These are phyloP conservation scores for Carex scoparia DNA, from an alignment of 176 grass and related monocot genomes.

Conservation along the genomic window DNA sequence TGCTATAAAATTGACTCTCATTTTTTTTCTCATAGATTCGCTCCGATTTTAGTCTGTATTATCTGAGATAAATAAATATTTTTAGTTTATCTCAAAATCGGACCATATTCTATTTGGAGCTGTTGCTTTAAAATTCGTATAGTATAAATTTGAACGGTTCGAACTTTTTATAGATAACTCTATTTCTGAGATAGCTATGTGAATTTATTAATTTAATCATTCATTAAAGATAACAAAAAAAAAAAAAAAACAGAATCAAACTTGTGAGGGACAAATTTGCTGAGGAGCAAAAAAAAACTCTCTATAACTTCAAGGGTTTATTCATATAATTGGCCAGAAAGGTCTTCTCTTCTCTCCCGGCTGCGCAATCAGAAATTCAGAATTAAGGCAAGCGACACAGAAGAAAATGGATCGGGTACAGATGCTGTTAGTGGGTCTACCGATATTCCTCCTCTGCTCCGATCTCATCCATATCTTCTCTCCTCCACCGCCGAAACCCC, in stretches of 20 bases:
- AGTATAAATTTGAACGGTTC: no score
- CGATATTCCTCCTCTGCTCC: constrained; percentile 91
- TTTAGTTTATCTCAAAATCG: no score
- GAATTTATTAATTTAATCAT: no score
- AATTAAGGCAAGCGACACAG: not conserved
- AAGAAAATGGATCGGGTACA: constrained; percentile 77
- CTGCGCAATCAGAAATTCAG: constrained; percentile 1
- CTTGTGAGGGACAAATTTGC: not conserved
- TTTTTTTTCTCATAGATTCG: no score
- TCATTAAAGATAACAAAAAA: no score
- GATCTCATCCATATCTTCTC: constrained; percentile 73
- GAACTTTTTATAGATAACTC: no score
- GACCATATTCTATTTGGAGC: no score
- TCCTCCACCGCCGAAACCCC: constrained; percentile 35
- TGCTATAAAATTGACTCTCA: no score
- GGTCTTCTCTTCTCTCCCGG: not conserved
- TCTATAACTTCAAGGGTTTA: not conserved
- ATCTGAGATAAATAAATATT: no score
- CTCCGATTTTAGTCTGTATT: no score
- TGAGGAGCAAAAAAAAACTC: not conserved
- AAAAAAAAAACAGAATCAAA: not conserved
- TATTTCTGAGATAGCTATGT: no score
- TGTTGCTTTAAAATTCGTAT: no score
- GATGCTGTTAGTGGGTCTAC: constrained; percentile 79
- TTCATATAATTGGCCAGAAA: not conserved